Evolutionary conservation across 2,329 filamentous ascomycete species (phyloP).

Genomic region (Pestalotiopsis sp.): DNA sequence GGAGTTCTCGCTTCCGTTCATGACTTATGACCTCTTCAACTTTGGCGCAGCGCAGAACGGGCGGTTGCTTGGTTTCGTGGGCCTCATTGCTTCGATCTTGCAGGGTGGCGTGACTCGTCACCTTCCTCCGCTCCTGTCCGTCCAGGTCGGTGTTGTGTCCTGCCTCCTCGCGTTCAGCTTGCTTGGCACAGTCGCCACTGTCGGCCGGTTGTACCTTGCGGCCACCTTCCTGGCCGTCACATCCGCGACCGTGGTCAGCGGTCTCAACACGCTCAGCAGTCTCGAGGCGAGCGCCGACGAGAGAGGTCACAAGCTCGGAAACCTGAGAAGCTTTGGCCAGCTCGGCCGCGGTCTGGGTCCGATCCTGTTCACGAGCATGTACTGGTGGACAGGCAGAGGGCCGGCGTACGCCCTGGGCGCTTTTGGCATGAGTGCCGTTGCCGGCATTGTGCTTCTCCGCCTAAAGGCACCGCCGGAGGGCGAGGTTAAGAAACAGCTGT

Average conservation of each 20-base stretch:
- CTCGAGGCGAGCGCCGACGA: constrained; percentile 83
- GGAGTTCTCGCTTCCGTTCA: constrained; percentile 96
- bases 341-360: constrained; percentile 85
- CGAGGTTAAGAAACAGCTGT: constrained; percentile 19
- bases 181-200: constrained; percentile 69
- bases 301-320: constrained; percentile 83
- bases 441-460: constrained; percentile 68
- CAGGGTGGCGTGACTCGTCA: constrained; percentile 91
- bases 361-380: constrained; percentile 88
- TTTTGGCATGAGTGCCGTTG: constrained; percentile 76
- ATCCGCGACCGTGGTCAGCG: constrained; percentile 92
- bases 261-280: constrained; percentile 87
- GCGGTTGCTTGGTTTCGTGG: constrained; percentile 85
- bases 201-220: constrained; percentile 75
- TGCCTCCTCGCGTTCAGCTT: constrained; percentile 82
- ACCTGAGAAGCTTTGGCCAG: constrained; percentile 82
- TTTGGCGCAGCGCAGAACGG: constrained; percentile 82
- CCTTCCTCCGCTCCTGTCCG: constrained; percentile 77
- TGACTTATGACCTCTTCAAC: constrained; percentile 92
- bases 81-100: constrained; percentile 86
- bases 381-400: constrained; percentile 97
- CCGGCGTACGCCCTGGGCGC: constrained; percentile 83
- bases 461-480: constrained; percentile 65
- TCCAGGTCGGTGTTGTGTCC: constrained; percentile 76
- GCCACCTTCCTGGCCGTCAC: constrained; percentile 86